A percentile compares a stretch with the other conserved stretches of the same genome.
Evolutionary conservation across 441 rosid genomes (phyloP).

Genomic region (Pelargonium citronellum): DNA sequence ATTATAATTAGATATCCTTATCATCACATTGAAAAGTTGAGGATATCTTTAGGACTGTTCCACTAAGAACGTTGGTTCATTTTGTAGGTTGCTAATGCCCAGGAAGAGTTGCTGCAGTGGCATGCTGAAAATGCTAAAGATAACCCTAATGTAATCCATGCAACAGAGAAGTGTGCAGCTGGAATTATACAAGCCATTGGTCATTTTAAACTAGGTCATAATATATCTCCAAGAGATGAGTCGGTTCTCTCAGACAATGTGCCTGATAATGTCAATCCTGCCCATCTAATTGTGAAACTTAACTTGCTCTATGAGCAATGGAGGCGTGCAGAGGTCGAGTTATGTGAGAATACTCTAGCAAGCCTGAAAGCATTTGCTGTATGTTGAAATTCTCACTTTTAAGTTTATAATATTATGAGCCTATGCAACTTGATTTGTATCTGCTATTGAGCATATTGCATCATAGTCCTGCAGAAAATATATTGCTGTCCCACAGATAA

Average conservation of each 20-base stretch:
- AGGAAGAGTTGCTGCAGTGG: constrained; percentile 91
- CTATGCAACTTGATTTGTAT: background rate
- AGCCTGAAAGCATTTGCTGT: constrained; percentile 62
- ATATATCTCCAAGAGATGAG: constrained; percentile 73
- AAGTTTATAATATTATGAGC: constrained; percentile 3
- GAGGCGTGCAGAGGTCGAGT: constrained; percentile 85
- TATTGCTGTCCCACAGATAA: background rate
- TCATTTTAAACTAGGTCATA: constrained; percentile 79
- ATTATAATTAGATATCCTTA: constrained; percentile 1
- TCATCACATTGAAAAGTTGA: constrained; percentile 13
- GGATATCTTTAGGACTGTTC: constrained; percentile 8
- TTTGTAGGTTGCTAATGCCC: constrained; percentile 82
- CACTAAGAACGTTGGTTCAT: background rate
- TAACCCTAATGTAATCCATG: constrained; percentile 75
- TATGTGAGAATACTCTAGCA: constrained; percentile 48
- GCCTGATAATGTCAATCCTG: constrained; percentile 37
- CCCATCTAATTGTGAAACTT: constrained; percentile 56
- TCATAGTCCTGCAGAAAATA: background rate
- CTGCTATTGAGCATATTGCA: background rate
- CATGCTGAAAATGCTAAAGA: constrained; percentile 70
- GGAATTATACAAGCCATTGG: constrained; percentile 93
- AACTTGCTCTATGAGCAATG: constrained; percentile 77
- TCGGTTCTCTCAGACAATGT: constrained; percentile 33
- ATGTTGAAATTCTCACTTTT: constrained; percentile 27
- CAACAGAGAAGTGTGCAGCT: constrained; percentile 75